phyloP scores from a whole-genome alignment of 192 early-diverging fungal genomes.

The Gorgonomyces haynaldii region DNA sequence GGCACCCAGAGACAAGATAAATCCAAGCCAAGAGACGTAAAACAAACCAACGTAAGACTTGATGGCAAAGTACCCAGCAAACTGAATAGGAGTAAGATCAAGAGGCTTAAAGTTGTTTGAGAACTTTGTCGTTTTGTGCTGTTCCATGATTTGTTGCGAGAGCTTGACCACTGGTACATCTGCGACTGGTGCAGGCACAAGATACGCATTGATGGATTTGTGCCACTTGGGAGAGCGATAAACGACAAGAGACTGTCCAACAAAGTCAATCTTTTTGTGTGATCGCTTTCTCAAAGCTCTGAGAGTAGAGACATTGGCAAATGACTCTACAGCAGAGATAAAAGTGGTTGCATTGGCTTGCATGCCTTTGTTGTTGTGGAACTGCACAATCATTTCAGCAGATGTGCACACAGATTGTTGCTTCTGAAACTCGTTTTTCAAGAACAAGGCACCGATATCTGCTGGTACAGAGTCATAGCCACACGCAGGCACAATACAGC shows the following conservation, averaged over 20 bases:
- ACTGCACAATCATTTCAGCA: constrained; percentile 51
- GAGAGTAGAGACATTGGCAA: constrained; percentile 11
- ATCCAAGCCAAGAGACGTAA: constrained; percentile 22
- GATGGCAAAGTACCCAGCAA: constrained; percentile 47
- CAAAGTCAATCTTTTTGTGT: constrained; percentile 8
- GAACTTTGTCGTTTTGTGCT: constrained; percentile 10
- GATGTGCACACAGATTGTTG: constrained; percentile 26
- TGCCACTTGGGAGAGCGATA: constrained; percentile 34
- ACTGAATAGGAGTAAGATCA: constrained; percentile 36
- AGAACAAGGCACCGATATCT: constrained; percentile 51
- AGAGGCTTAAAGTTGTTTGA: constrained; percentile 11
- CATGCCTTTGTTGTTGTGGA: constrained; percentile 37
- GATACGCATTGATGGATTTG: constrained; percentile 33
- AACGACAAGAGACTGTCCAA: constrained; percentile 36
- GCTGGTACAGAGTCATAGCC: constrained; percentile 54
- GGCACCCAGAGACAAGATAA: constrained; percentile 36
- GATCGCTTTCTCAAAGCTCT: constrained; percentile 16
- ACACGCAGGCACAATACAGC: constrained; percentile 52
- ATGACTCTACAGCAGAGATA: constrained; percentile 35
- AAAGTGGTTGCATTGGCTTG: constrained; percentile 52
- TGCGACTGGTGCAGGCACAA: constrained; percentile 10
- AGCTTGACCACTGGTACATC: constrained; percentile 13
- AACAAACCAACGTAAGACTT: constrained; percentile 18
- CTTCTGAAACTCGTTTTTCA: constrained; percentile 36
- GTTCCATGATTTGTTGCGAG: constrained; percentile 21